phyloP scores from a whole-genome alignment of 139 green algal genomes.

The Chlamydomonas schloesseri region DNA sequence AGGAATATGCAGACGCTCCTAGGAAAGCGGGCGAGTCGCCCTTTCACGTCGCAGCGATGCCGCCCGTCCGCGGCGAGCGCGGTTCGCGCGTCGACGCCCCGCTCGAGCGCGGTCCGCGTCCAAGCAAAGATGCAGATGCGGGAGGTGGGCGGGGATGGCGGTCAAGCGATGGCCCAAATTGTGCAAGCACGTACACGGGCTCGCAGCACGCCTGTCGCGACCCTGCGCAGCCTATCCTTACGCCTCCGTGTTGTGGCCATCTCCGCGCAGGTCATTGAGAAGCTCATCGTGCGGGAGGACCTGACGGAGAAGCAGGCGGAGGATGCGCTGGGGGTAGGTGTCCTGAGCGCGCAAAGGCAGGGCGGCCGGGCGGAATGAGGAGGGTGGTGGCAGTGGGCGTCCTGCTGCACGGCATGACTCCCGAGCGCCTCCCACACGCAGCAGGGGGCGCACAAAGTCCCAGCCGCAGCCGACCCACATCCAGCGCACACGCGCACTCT shows the following conservation, averaged over 20 bases:
- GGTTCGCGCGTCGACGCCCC: background rate
- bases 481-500: too few relatives aligned
- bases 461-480: too few relatives aligned
- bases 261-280: conserved; percentile 81
- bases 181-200: too few relatives aligned
- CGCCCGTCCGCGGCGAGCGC: background rate
- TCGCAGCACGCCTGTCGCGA: too few relatives aligned
- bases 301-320: conserved; percentile 76
- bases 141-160: conserved; percentile 6
- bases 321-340: conserved; percentile 64
- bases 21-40: background rate
- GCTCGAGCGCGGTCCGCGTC: background rate
- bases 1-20: conserved; percentile 11
- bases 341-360: background rate
- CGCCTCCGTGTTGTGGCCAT: too few relatives aligned
- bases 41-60: conserved; percentile 31
- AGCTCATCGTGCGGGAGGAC: conserved; percentile 75
- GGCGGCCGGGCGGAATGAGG: too few relatives aligned
- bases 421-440: too few relatives aligned
- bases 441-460: too few relatives aligned
- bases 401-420: too few relatives aligned
- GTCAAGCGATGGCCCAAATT: too few relatives aligned
- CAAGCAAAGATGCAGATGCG: conserved; percentile 48
- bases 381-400: too few relatives aligned
- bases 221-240: too few relatives aligned